A percentile compares a stretch with the other conserved stretches of the same genome.
Conservation (phyloP, 1,284 basidiomycete species). For the Irpex sp. region DNA sequence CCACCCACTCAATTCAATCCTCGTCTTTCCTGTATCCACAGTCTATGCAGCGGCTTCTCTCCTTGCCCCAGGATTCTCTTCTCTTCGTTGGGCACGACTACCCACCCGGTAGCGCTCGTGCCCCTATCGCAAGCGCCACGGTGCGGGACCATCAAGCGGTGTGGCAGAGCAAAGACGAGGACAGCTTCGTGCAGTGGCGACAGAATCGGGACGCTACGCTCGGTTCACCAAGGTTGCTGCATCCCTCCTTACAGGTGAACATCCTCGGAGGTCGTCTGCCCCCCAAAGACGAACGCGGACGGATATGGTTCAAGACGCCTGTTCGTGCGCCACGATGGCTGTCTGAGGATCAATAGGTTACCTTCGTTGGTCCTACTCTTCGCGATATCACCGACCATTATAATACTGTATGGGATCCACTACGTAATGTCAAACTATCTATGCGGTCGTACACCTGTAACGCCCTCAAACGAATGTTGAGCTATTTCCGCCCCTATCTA, state of each 20-base stretch:
- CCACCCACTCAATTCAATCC: constrained; percentile 1
- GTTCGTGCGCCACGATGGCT: constrained; percentile 16
- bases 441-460: too few species aligned
- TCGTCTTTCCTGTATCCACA: constrained; percentile 10
- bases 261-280: constrained; percentile 37
- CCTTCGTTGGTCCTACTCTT: neutral
- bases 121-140: constrained; percentile 28
- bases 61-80: constrained; percentile 32
- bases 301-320: constrained; percentile 26
- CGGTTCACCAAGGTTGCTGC: constrained; percentile 33
- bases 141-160: constrained; percentile 32
- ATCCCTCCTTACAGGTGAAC: constrained; percentile 39
- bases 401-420: neutral
- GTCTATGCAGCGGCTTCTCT: constrained; percentile 37
- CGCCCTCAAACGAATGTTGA: too few species aligned
- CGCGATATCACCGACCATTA: neutral
- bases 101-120: constrained; percentile 26
- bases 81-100: constrained; percentile 43
- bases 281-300: constrained; percentile 27
- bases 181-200: constrained; percentile 31
- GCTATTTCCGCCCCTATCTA: too few species aligned
- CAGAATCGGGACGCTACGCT: constrained; percentile 32
- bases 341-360: neutral
- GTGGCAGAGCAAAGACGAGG: constrained; percentile 28
- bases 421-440: too few species aligned